A percentile compares a stretch with the other conserved stretches of the same genome.
Evolutionary conservation across 1,139 yeast species (phyloP).

Genomic region (Saccharomyces uvarum): DNA sequence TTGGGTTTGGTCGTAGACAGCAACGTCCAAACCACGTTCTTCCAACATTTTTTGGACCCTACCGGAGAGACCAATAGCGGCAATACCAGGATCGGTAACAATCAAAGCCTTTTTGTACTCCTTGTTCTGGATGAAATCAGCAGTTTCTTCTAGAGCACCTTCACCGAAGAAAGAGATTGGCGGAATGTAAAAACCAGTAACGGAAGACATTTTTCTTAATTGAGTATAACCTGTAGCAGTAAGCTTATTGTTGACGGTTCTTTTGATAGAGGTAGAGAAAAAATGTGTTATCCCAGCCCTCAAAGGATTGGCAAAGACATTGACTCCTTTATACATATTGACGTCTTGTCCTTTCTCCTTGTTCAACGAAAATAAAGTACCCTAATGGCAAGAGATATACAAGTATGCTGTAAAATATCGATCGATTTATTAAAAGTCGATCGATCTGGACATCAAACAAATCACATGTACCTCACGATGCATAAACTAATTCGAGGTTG

Average conservation of each 20-base stretch:
- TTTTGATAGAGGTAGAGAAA: not conserved
- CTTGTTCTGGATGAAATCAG: conserved; percentile 11
- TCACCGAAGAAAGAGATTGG: conserved; percentile 19
- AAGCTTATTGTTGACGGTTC: not conserved
- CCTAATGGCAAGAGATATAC: not conserved
- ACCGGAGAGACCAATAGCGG: conserved; percentile 16
- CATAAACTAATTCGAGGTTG: not conserved
- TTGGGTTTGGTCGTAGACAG: conserved; percentile 17
- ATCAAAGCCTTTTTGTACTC: conserved; percentile 14
- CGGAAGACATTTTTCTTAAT: conserved; percentile 8
- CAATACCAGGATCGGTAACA: conserved; percentile 20
- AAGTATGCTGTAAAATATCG: not conserved
- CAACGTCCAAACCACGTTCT: conserved; percentile 11
- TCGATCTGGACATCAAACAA: not conserved
- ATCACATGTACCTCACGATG: not conserved
- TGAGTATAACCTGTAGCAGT: not conserved
- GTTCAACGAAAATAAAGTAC: not conserved
- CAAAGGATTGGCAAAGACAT: not conserved
- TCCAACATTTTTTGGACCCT: conserved; percentile 13
- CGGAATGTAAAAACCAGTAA: conserved; percentile 18
- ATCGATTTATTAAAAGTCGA: not conserved
- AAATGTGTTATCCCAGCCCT: not conserved
- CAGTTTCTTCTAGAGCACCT: conserved; percentile 18
- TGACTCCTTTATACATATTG: not conserved
- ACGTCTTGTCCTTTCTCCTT: not conserved